Base-by-base conservation (phyloP, 2,329 filamentous ascomycete species). In the Paraphaeosphaeria sporulosa region DNA sequence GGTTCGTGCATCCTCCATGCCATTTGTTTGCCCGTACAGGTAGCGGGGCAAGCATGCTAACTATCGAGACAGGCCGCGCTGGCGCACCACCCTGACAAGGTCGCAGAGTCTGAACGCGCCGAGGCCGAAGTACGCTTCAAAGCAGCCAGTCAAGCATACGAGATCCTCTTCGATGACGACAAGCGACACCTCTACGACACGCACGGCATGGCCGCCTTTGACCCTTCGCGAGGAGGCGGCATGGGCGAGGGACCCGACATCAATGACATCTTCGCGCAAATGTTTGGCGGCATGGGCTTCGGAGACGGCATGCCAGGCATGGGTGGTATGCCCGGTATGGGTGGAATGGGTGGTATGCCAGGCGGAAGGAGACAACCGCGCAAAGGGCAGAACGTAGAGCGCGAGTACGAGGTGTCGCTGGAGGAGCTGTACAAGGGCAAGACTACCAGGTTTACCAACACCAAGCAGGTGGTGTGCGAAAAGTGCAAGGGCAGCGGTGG, bases 361-460 rank as follows among this genome's bases (percentile, higher is more conserved):
- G 83, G 83, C 66, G 84, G 85, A 8, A 65, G 73, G 50, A 70
- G 71, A 34, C 71, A 75, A 25, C 89, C 89, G 25, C 84, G 89
- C 61, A 90, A 89, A 70, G 93, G 94, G 48, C 88, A 86, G 55
- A 89, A 94, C 68, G 94, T 97, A 78, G 90, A 96, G 76, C 92
- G 96, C 72, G 87, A 92, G 70, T 98, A 99, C 80, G 89, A 93
- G 76, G 92, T 98, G 59, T 91, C 89, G 2, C 82, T 99, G 61
- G 95, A 98, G 78, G 95, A 99, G 79, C 85, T 99, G 34, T 99
- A 98, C 86, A 97, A 96, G 82, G 95, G 95, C 72, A 97, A 98
- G 85, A 97, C 95, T 0, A 95, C 96, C 74, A 95, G 96, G 81
- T 97, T 99, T 77, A 89, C 93, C 9, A 95, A 92, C 73, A 96